Base-by-base conservation (phyloP, 345 rosid genomes). In the Boechera stricta region DNA sequence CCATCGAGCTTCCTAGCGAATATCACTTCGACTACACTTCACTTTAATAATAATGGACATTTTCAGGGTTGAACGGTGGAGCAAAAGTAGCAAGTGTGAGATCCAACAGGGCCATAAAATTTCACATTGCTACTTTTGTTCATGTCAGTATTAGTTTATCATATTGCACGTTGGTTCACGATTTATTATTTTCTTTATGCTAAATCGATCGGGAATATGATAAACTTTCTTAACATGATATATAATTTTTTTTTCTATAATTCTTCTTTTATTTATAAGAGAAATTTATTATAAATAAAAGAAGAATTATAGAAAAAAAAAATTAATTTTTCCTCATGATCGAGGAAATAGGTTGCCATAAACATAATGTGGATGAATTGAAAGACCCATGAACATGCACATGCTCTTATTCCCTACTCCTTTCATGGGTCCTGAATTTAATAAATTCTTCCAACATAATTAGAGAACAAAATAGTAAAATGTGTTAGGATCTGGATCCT, bases 331-430 rank as follows among this genome's bases (percentile, higher is more conserved):
- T 31, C 41, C 26, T 39, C 26, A 12, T 28, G 28, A 10, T 65
- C 10, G 29, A 39, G 13, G n/a, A n/a, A 64, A 45, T 15, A 15
- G 10, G n/a, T 31, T 42, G 4, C 44, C 44, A 59, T 32, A 32
- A 18, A 48, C 24, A 71, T 60, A 39, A 48, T 48, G 29, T 18
- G 16, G n/a, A 61, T 48, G 60, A 36, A 72, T 49, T 33, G 38
- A 36, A 59, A 33, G 10, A 36, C 59, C 39, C 76, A 61, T 61
- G 60, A 72, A 61, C 60, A 72, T 72, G 60, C 76, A 72, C 76
- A 72, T 72, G 76, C 49, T 48, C 16, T 36, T 60, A 68, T 48
- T 71, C 29, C 59, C 76, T 72, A 24, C 38, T 44, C 38, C 36
- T 35, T 36, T 72, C 49, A 60, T 72, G 76, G 59, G 68, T 72